These are phyloP conservation scores for Brachypodium distachyon DNA, from an alignment of 202 grass and related monocot species.

Conservation along the genomic window DNA sequence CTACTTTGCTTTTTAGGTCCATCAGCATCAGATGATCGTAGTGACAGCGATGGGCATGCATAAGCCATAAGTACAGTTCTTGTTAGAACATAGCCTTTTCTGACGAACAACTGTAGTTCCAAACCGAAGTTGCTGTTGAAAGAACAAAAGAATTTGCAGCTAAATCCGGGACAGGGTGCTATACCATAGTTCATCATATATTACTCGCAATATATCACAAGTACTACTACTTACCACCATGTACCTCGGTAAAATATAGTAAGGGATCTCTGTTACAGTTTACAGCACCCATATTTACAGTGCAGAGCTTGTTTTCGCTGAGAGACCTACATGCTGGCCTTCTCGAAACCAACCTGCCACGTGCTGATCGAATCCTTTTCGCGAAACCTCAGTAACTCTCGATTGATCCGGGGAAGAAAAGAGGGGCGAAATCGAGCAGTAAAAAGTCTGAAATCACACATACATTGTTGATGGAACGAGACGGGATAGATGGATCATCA, in stretches of 20 bases:
- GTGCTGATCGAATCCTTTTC: slow-evolving; percentile 35
- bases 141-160: neutral
- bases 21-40: neutral
- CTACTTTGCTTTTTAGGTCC: neutral
- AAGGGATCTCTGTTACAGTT: slow-evolving; percentile 21
- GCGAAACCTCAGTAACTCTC: neutral
- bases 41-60: neutral
- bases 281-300: slow-evolving; percentile 64
- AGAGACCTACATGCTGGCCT: slow-evolving; percentile 18
- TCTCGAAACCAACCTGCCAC: slow-evolving; percentile 14
- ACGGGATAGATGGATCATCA: slow-evolving; percentile 16
- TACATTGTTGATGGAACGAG: slow-evolving; percentile 6
- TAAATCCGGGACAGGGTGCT: slow-evolving; percentile 6
- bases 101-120: neutral
- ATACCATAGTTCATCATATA: slow-evolving; percentile 22
- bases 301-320: slow-evolving; percentile 27
- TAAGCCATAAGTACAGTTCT: slow-evolving; percentile 14
- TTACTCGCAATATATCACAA: slow-evolving; percentile 20
- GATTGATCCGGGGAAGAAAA: neutral
- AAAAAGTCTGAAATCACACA: slow-evolving; percentile 14
- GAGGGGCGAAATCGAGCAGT: neutral
- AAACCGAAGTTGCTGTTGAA: no score
- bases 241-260: slow-evolving; percentile 9
- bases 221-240: slow-evolving; percentile 19
- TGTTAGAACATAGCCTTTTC: neutral